phyloP scores from a whole-genome alignment of 345 rosid species.

The Eucalyptus victrix region DNA sequence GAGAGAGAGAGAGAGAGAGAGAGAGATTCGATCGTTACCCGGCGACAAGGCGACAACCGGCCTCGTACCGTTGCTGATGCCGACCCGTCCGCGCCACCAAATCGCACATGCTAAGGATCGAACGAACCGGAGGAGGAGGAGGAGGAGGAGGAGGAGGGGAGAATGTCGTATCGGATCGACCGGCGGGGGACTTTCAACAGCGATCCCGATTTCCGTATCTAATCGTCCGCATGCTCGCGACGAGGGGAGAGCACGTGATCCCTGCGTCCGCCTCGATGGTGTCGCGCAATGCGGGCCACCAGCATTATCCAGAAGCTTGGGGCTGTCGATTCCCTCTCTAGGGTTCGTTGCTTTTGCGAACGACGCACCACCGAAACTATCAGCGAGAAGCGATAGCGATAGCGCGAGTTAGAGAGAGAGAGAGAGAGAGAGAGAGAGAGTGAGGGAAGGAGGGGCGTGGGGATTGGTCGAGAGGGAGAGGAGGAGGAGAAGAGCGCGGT shows the following conservation, averaged over 20 bases:
- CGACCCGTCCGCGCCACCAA: slow-evolving; percentile 99
- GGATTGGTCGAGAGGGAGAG: neutral
- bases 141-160: neutral
- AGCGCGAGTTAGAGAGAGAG: neutral
- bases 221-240: neutral
- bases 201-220: neutral
- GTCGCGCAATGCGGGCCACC: neutral
- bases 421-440: neutral
- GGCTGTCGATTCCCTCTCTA: neutral
- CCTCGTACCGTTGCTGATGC: slow-evolving; percentile 89
- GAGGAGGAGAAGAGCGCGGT: neutral
- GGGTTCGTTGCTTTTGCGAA: neutral
- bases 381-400: neutral
- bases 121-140: neutral
- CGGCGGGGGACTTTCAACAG: neutral
- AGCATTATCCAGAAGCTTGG: neutral
- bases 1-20: neutral
- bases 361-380: neutral
- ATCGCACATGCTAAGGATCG: slow-evolving; percentile 52
- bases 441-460: neutral
- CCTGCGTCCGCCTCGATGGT: neutral
- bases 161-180: neutral
- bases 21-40: slow-evolving; percentile 37
- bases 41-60: slow-evolving; percentile 91
- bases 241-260: neutral